Conservation (phyloP, 495 filamentous ascomycete genomes). For the Penicillium coffeae region DNA sequence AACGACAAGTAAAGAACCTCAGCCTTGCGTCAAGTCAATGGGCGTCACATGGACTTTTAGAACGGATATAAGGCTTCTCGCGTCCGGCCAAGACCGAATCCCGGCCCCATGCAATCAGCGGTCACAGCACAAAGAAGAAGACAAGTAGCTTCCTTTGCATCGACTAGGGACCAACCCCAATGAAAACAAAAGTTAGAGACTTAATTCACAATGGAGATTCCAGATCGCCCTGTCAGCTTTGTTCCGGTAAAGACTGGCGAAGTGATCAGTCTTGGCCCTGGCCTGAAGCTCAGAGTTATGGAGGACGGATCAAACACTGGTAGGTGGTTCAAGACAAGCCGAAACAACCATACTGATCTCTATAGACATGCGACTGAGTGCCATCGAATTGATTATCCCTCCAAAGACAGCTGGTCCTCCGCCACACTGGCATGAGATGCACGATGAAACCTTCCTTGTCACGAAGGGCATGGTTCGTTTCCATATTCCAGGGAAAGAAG, state of each 20-base stretch:
- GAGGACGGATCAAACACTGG: conserved; percentile 1
- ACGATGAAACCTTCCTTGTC: conserved; percentile 8
- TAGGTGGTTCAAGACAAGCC: background rate
- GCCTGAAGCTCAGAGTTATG: background rate
- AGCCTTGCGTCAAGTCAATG: too few relatives aligned
- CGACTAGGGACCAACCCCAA: background rate
- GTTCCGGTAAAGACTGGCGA: background rate
- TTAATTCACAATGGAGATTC: background rate
- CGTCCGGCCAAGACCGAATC: background rate
- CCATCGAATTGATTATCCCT: conserved; percentile 1
- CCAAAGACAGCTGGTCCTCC: background rate
- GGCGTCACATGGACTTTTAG: too few relatives aligned
- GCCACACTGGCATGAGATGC: conserved; percentile 9
- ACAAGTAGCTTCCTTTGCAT: background rate
- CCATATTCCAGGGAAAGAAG: conserved; percentile 2
- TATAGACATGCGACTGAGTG: conserved; percentile 5
- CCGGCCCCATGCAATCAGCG: background rate
- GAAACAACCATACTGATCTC: background rate
- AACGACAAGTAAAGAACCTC: too few relatives aligned
- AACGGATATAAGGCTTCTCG: too few relatives aligned
- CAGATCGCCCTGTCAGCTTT: conserved; percentile 1
- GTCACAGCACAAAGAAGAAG: too few relatives aligned
- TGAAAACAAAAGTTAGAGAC: background rate
- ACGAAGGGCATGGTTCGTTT: conserved; percentile 2
- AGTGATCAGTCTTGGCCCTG: background rate